Evolutionary conservation across 2,329 filamentous ascomycete genomes (phyloP), one percentile per base, ranked within the genome.

Genomic region (Fusarium torreyae): DNA sequence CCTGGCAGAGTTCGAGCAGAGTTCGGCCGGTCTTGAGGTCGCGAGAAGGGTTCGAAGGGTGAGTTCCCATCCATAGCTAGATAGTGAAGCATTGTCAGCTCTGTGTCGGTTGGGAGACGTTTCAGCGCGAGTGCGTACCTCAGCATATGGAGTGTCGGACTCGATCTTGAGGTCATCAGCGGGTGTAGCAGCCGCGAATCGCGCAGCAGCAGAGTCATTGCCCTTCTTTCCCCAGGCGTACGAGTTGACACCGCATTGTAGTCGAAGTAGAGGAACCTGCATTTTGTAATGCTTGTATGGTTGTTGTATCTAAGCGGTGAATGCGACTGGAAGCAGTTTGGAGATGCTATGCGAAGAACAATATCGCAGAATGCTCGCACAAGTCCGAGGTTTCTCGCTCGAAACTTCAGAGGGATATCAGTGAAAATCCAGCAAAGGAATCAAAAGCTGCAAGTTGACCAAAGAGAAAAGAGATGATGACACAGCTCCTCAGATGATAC

Each of bases 221-320:
- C 96, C 96, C 77, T 94, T 88, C 86, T 99, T 99, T 71, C 95
- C 96, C 96, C 96, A 99, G 84, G 98, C 96, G 79, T 99, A 99
- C 81, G 94, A 98, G 82, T 98, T 98, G 77, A 97, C 94, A 77
- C 95, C 96, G 83, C 92, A 94, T 80, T 92, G 90, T 71, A 98
- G 89, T 73, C 94, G 90, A 78, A 97, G 87, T 54, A 98, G 84
- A 76, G 95, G 94, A 66, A 96, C 89, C 77, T 92, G 92, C 87
- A 94, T 84, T 55, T 65, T 39, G 54, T 31, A 34, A 38, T 22
- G n/a, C 18, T 28, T n/a, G 22, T 44, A 13, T 53, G n/a, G n/a
- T 33, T 15, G 42, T 13, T 20, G 42, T 54, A n/a, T 61, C 10
- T 24, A 20, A 45, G 55, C 39, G 46, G 24, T 57, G 42, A 51